A percentile compares a stretch with the other conserved stretches of the same genome.
Conservation (phyloP, 176 grass and related monocot species). For the Oryza meridionalis region DNA sequence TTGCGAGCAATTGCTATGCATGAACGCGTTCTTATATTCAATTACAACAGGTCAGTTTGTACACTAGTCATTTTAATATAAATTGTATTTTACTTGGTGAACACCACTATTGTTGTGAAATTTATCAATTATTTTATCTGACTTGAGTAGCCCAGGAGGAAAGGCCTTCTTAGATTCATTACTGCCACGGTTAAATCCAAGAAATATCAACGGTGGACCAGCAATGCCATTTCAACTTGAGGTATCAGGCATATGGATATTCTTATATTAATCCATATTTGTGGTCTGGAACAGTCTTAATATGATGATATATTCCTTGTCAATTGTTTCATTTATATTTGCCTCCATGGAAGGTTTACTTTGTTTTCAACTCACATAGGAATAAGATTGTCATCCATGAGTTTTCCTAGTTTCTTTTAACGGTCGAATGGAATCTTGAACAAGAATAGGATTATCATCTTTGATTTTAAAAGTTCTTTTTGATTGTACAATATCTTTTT, state of each 20-base stretch:
- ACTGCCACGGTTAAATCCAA: conserved; percentile 87
- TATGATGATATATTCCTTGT: neutral
- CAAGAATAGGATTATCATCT: neutral
- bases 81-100: neutral
- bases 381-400: conserved; percentile 16
- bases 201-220: conserved; percentile 73
- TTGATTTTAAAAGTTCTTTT: conserved; percentile 24
- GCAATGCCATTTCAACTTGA: conserved; percentile 98
- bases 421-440: conserved; percentile 21
- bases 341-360: conserved; percentile 11
- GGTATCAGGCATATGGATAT: conserved; percentile 52
- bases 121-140: conserved; percentile 28
- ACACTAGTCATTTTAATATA: conserved; percentile 20
- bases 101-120: neutral
- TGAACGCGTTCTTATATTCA: conserved; percentile 88
- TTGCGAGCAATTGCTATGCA: conserved; percentile 96
- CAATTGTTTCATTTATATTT: conserved; percentile 26
- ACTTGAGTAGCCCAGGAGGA: conserved; percentile 76
- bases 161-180: conserved; percentile 75
- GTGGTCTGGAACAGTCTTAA: conserved; percentile 8
- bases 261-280: conserved; percentile 24
- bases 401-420: conserved; percentile 5
- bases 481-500: neutral
- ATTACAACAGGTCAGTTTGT: conserved; percentile 83
- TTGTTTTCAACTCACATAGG: conserved; percentile 14